Base-by-base conservation (phyloP, 2,329 filamentous ascomycete species). In the Biscogniauxia sp. region DNA sequence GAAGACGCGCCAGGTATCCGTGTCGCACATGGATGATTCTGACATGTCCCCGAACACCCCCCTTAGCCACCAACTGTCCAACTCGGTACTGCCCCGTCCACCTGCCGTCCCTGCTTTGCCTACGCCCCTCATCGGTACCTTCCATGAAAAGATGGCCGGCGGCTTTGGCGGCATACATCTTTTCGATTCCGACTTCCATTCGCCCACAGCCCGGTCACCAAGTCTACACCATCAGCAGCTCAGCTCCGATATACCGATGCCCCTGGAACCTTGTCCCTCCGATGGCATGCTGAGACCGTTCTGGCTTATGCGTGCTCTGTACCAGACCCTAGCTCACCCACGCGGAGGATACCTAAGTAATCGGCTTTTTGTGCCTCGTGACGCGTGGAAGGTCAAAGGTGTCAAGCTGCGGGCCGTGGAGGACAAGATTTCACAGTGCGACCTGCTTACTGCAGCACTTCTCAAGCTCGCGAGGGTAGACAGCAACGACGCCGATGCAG, bases 281-380 rank as follows among this genome's bases (percentile, higher is more conserved):
- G 92, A 96, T 50, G 88, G 89, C 61, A 83, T 97, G 69, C 82
- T 98, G n/a, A 88, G 95, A 20, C 96, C 95, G 1, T 99, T 97
- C 75, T 99, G 95, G 95, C 82, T 99, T 52, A 97, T 99, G 92
- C 88, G 95, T 58, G 93, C 91, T 63, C 82, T 99, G 25, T 96
- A 95, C 72, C 92, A 97, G 74, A 97, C 93, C 0, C 86, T 99
- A 52, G 90, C 89, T 19, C 94, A 99, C 71, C 92, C 94, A 2
- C 88, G 92, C 23, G 95, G 95, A 45, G 95, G 93, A 17, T 99
- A 97, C 72, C 73, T 99, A 20, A 96, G 93, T 57, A 94, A 88
- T 20, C 93, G 93, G 69, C 83, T 99, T 0, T 99, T 99, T 72
- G 85, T 99, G 5, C 93, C 95, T 5, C 86, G 91, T 56, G 93